Percentiles rank a stretch among this genome's conserved stretches.
Evolutionary conservation across 2,329 filamentous ascomycete species (phyloP).

Genomic region (Xylariaceae sp.): DNA sequence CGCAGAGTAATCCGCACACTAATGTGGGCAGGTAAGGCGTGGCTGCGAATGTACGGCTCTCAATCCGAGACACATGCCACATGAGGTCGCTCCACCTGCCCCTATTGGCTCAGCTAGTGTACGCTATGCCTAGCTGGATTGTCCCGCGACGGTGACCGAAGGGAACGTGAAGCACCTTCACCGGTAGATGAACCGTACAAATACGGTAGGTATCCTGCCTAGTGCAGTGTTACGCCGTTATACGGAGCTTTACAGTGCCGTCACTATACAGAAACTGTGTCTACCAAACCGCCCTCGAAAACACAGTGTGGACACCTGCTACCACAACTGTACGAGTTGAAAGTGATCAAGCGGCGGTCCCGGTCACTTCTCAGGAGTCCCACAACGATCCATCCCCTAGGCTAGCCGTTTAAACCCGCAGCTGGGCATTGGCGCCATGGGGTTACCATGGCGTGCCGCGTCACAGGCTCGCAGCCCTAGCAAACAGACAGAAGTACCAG

Average conservation of each 20-base stretch:
- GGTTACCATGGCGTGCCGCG: neutral
- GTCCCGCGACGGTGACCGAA: neutral
- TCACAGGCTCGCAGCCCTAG: neutral
- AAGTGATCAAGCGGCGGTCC: neutral
- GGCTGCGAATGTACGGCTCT: neutral
- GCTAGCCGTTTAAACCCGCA: neutral
- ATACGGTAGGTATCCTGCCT: neutral
- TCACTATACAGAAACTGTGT: neutral
- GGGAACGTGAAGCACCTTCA: neutral
- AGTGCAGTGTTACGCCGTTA: neutral
- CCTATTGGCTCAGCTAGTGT: neutral
- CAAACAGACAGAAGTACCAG: neutral
- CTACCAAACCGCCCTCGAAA: neutral
- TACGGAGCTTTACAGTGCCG: neutral
- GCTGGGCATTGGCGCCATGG: neutral
- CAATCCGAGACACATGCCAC: neutral
- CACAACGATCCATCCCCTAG: neutral
- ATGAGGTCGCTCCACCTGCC: neutral
- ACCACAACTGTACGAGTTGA: neutral
- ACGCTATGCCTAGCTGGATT: neutral
- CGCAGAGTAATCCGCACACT: too few relatives aligned
- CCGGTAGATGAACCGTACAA: neutral
- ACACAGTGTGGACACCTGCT: neutral
- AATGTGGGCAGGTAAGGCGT: neutral
- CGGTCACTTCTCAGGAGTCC: neutral